A percentile compares a stretch with the other conserved stretches of the same genome.
These are phyloP conservation scores for Thielaviopsis musarum DNA, from an alignment of 2,329 filamentous ascomycete species.

Conservation along the genomic window DNA sequence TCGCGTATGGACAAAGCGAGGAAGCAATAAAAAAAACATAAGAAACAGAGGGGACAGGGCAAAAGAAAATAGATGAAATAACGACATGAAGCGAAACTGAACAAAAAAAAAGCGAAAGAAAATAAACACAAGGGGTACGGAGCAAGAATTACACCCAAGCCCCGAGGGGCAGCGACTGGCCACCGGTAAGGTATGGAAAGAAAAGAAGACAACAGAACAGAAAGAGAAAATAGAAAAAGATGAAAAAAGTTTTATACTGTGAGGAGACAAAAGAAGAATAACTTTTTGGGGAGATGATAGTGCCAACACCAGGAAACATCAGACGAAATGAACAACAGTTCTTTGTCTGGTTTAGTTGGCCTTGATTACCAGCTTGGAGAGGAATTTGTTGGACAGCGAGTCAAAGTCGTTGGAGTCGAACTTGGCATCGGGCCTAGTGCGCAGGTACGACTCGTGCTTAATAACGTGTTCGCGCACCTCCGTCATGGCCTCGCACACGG, in stretches of 20 bases:
- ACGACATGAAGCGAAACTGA: conserved; percentile 16
- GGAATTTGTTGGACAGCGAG: conserved; percentile 89
- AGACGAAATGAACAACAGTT: conserved; percentile 18
- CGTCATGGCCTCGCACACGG: conserved; percentile 90
- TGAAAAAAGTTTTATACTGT: conserved; percentile 12
- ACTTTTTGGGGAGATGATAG: neutral
- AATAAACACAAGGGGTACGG: neutral
- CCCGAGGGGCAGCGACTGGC: neutral
- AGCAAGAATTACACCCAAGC: neutral
- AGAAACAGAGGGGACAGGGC: neutral
- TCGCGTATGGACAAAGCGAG: neutral
- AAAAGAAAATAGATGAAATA: conserved; percentile 7
- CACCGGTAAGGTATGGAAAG: neutral
- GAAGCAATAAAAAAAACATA: neutral
- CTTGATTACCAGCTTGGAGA: conserved; percentile 90
- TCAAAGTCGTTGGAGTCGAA: conserved; percentile 91
- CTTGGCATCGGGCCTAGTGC: conserved; percentile 59
- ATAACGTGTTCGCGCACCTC: conserved; percentile 85
- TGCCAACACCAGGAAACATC: conserved; percentile 1
- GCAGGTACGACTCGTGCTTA: conserved; percentile 82
- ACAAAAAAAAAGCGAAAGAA: conserved; percentile 7
- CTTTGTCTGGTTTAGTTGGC: conserved; percentile 48
- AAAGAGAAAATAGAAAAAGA: conserved; percentile 15
- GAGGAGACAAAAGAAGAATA: neutral
- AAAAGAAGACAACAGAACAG: conserved; percentile 3